Evolutionary conservation across 140 eudicot genomes (phyloP).

Genomic region (Senecio squalidus): DNA sequence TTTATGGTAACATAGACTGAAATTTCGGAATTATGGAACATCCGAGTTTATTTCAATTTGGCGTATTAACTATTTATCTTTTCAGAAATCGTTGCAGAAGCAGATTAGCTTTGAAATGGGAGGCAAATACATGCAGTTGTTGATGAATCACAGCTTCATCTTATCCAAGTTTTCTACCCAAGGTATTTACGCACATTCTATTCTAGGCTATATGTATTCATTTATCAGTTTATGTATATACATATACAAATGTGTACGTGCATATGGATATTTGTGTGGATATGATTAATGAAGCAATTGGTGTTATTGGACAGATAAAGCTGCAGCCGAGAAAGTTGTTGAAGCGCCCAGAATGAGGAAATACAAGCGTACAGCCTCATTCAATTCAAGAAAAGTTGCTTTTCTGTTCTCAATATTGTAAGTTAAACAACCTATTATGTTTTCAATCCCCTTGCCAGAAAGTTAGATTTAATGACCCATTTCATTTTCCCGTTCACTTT

Average conservation of each 20-base stretch:
- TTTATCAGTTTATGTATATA: background rate
- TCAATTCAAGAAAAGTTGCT: slow-evolving; percentile 77
- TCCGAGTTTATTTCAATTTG: background rate
- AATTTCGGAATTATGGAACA: background rate
- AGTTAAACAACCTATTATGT: slow-evolving; percentile 30
- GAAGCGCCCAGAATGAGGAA: slow-evolving; percentile 64
- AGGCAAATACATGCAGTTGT: slow-evolving; percentile 59
- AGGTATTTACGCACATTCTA: slow-evolving; percentile 36
- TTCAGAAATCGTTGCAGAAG: slow-evolving; percentile 59
- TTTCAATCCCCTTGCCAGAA: background rate
- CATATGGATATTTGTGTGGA: background rate
- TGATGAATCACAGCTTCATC: slow-evolving; percentile 55
- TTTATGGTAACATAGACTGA: background rate
- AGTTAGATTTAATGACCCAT: no score
- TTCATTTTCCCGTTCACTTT: no score
- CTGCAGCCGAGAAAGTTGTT: slow-evolving; percentile 39
- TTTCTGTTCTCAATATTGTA: slow-evolving; percentile 87
- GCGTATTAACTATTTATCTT: background rate
- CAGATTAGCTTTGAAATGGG: slow-evolving; percentile 70
- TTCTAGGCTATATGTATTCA: background rate
- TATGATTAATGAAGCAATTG: background rate
- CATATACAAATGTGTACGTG: background rate
- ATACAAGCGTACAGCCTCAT: slow-evolving; percentile 58
- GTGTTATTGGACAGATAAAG: slow-evolving; percentile 43
- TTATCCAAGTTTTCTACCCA: slow-evolving; percentile 51